Conservation (phyloP, 75 land plant species). For the Cupressus sempervirens region DNA sequence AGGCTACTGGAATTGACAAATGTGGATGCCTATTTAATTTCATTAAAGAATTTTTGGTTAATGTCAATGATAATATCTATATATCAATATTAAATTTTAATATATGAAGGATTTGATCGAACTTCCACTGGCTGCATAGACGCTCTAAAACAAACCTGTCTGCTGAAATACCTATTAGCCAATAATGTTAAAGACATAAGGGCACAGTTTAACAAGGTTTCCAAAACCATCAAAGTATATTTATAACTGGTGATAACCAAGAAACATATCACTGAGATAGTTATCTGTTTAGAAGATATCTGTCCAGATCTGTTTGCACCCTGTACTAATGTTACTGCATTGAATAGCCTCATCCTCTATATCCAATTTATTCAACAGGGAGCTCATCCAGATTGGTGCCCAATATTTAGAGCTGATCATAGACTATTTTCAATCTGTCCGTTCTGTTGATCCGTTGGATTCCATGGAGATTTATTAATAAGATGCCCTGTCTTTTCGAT, state of each 20-base stretch:
- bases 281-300: neutral
- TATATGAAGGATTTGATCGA: neutral
- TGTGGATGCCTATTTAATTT: neutral
- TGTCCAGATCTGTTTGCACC: neutral
- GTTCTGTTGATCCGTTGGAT: neutral
- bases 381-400: neutral
- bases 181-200: neutral
- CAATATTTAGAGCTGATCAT: neutral
- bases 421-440: neutral
- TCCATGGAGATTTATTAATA: neutral
- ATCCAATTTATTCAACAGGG: neutral
- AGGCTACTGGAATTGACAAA: neutral
- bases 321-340: neutral
- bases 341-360: neutral
- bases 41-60: neutral
- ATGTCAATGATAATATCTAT: neutral
- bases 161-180: neutral
- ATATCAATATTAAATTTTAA: neutral
- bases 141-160: neutral
- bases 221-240: neutral
- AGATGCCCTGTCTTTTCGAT: neutral
- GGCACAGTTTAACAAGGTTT: neutral
- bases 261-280: neutral
- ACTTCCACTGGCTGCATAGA: neutral
- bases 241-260: neutral